Conservation (phyloP, 257 asterid species). For the Solanum chilense region DNA sequence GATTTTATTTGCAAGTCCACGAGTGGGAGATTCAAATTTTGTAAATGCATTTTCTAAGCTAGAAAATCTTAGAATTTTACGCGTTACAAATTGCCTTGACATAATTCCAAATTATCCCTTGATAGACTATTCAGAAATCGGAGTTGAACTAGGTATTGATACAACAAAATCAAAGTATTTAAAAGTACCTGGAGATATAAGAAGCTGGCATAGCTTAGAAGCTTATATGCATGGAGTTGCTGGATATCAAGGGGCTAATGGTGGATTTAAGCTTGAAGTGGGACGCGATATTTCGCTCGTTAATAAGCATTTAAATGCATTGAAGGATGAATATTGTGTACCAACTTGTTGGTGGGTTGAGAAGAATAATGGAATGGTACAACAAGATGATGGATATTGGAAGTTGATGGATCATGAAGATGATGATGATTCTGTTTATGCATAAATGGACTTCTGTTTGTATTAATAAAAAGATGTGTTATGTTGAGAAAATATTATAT, state of each 20-base stretch:
- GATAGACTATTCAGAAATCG: background rate
- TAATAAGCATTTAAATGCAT: constrained; percentile 40
- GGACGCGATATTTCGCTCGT: constrained; percentile 28
- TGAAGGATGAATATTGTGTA: constrained; percentile 51
- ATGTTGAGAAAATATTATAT: background rate
- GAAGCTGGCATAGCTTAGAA: constrained; percentile 36
- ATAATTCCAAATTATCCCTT: constrained; percentile 26
- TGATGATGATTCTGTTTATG: background rate
- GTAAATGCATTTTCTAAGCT: background rate
- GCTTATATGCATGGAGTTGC: constrained; percentile 36
- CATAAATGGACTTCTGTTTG: background rate
- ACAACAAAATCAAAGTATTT: constrained; percentile 12
- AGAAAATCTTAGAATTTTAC: constrained; percentile 23
- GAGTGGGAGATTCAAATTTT: constrained; percentile 24
- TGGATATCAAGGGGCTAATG: constrained; percentile 13
- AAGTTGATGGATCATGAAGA: constrained; percentile 43
- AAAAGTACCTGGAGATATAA: constrained; percentile 8
- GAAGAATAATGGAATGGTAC: constrained; percentile 73
- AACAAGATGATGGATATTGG: constrained; percentile 68
- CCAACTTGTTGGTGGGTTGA: constrained; percentile 61
- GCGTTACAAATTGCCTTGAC: constrained; percentile 14
- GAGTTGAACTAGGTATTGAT: constrained; percentile 15
- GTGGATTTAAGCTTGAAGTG: constrained; percentile 7
- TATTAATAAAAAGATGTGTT: background rate
- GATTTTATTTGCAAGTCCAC: constrained; percentile 28